phyloP scores from a whole-genome alignment of 2,329 filamentous ascomycete species.

The Geosmithia flava region DNA sequence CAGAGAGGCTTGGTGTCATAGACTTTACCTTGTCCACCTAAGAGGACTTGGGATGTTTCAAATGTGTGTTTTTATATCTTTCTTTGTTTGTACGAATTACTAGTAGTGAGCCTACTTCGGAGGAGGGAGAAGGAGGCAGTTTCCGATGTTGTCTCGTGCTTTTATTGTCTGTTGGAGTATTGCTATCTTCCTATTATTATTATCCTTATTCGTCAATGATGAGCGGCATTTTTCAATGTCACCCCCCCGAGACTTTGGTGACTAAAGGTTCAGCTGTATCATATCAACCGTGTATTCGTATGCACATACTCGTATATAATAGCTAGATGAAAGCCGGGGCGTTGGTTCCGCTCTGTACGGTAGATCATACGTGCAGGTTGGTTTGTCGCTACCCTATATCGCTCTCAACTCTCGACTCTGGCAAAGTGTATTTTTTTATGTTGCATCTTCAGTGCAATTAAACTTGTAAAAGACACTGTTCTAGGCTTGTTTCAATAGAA shows the following conservation, averaged over 20 bases:
- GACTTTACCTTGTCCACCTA: neutral
- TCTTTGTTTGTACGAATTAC: neutral
- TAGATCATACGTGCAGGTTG: neutral
- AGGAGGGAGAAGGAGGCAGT: neutral
- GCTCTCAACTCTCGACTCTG: neutral
- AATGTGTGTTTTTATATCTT: constrained; percentile 1
- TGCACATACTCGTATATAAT: neutral
- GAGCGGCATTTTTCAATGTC: neutral
- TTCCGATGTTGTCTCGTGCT: neutral
- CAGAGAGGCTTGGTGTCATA: neutral
- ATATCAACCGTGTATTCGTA: neutral
- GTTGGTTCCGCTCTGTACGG: neutral
- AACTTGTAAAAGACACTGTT: neutral
- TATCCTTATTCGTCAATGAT: neutral
- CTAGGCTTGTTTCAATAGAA: too few species aligned
- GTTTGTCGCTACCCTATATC: neutral
- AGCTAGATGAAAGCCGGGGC: neutral
- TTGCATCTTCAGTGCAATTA: neutral
- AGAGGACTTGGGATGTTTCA: neutral
- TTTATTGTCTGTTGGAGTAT: neutral
- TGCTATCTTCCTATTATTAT: neutral
- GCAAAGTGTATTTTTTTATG: neutral
- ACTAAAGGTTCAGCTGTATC: neutral
- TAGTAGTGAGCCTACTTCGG: neutral
- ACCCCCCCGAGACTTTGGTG: neutral